Evolutionary conservation across 2,329 filamentous ascomycete species (phyloP).

Genomic region (Davidsoniella neocaledoniae): DNA sequence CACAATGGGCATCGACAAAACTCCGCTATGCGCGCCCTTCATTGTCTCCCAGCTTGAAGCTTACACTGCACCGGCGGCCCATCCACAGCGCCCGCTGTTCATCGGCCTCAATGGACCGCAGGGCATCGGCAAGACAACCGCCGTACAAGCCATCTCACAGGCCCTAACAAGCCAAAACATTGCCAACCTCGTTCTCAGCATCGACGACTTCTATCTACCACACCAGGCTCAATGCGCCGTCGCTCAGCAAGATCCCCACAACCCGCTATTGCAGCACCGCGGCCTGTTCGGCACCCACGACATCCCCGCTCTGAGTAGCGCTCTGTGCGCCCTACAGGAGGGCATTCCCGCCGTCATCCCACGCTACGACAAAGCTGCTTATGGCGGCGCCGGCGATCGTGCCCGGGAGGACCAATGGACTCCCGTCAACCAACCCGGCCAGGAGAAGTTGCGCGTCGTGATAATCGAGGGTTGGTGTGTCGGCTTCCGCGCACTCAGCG

Average conservation of each 20-base stretch:
- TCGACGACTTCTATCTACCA: constrained; percentile 79
- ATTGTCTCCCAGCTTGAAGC: constrained; percentile 40
- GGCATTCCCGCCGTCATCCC: constrained; percentile 43
- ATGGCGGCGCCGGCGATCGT: constrained; percentile 61
- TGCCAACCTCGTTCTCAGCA: constrained; percentile 52
- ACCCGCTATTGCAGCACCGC: constrained; percentile 62
- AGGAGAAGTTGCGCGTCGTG: constrained; percentile 41
- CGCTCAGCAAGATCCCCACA: constrained; percentile 46
- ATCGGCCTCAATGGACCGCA: constrained; percentile 84
- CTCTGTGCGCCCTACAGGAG: constrained; percentile 40
- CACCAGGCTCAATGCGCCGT: constrained; percentile 51
- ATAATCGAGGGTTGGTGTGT: constrained; percentile 88
- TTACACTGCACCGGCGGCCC: constrained; percentile 1
- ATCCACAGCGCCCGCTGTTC: constrained; percentile 49
- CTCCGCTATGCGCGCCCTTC: constrained; percentile 60
- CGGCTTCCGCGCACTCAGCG: constrained; percentile 52
- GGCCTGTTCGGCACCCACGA: constrained; percentile 80
- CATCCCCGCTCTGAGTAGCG: constrained; percentile 31
- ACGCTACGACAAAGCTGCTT: constrained; percentile 69
- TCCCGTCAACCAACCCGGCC: constrained; percentile 33
- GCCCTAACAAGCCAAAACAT: constrained; percentile 40
- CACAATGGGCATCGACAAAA: constrained; percentile 57
- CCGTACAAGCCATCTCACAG: constrained; percentile 50
- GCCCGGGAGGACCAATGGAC: constrained; percentile 45
- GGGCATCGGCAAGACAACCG: constrained; percentile 81